Conservation (phyloP, 1,284 basidiomycete genomes). For the Naganishia albida region DNA sequence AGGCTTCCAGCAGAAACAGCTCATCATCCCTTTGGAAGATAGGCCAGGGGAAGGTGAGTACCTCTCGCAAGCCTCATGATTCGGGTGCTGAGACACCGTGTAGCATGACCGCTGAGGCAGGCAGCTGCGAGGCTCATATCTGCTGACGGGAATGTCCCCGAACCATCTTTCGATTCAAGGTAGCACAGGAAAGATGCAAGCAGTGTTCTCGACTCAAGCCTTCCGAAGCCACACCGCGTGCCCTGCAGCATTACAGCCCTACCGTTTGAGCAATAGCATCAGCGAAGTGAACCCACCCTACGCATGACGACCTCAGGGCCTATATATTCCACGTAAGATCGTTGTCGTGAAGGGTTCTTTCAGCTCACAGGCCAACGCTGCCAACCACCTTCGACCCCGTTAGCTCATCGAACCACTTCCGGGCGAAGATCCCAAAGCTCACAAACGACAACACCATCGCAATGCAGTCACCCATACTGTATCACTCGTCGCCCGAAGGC, state of each 20-base stretch:
- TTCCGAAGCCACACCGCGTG: not conserved
- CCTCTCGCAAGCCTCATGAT: slow-evolving; percentile 3
- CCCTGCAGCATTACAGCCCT: too few species aligned
- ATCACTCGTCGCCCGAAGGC: slow-evolving; percentile 24
- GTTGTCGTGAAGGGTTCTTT: too few species aligned
- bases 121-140: too few species aligned
- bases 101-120: not conserved
- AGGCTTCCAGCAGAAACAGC: not conserved
- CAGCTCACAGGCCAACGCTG: too few species aligned
- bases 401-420: too few species aligned
- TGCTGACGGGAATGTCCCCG: not conserved
- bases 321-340: too few species aligned
- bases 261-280: too few species aligned
- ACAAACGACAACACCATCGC: not conserved
- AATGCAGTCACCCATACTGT: slow-evolving; percentile 24
- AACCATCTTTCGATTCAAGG: not conserved
- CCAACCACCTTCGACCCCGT: too few species aligned
- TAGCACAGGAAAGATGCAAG: not conserved
- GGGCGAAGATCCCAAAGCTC: too few species aligned
- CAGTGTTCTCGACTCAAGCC: not conserved
- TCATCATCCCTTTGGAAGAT: not conserved
- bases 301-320: too few species aligned
- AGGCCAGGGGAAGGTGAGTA: not conserved
- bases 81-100: not conserved
- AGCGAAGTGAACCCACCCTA: too few species aligned